phyloP scores from a whole-genome alignment of 2,329 filamentous ascomycete genomes.

The Fusarium guadeloupense region DNA sequence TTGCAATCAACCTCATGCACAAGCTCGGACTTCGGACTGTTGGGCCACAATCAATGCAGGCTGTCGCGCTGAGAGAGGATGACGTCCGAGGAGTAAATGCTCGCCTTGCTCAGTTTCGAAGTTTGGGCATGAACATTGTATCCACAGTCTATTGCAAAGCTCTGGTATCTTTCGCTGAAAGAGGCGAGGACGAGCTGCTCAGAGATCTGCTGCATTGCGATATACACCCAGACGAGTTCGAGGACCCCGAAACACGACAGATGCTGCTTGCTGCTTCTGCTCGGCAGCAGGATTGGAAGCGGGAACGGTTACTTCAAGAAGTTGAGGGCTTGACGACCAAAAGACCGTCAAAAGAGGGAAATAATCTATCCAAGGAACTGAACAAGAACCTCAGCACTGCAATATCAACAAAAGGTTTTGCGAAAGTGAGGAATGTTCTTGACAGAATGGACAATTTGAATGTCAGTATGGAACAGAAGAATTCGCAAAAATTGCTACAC shows the following conservation, averaged over 20 bases:
- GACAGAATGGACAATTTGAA: conserved; percentile 48
- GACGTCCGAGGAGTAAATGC: conserved; percentile 64
- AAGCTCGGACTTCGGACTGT: conserved; percentile 77
- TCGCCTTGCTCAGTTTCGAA: conserved; percentile 68
- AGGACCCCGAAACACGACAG: conserved; percentile 54
- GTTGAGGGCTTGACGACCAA: conserved; percentile 45
- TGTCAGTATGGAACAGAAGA: conserved; percentile 42
- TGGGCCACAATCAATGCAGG: conserved; percentile 79
- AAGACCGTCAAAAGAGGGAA: conserved; percentile 20
- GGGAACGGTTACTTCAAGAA: conserved; percentile 55
- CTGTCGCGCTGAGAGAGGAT: conserved; percentile 74
- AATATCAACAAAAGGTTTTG: conserved; percentile 21
- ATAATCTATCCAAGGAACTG: conserved; percentile 37
- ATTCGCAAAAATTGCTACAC: conserved; percentile 41
- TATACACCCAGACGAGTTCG: conserved; percentile 65
- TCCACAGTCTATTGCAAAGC: conserved; percentile 72
- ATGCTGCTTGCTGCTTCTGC: conserved; percentile 50
- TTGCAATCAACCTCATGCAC: conserved; percentile 74
- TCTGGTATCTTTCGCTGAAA: conserved; percentile 69
- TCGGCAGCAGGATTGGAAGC: conserved; percentile 49
- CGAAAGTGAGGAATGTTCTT: conserved; percentile 41
- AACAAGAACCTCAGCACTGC: conserved; percentile 31
- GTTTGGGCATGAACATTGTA: conserved; percentile 69
- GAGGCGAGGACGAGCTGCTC: conserved; percentile 62
- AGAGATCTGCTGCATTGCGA: conserved; percentile 58